These are phyloP conservation scores for Gypsophila paniculata DNA, from an alignment of 179 eudicot genomes.

Conservation along the genomic window DNA sequence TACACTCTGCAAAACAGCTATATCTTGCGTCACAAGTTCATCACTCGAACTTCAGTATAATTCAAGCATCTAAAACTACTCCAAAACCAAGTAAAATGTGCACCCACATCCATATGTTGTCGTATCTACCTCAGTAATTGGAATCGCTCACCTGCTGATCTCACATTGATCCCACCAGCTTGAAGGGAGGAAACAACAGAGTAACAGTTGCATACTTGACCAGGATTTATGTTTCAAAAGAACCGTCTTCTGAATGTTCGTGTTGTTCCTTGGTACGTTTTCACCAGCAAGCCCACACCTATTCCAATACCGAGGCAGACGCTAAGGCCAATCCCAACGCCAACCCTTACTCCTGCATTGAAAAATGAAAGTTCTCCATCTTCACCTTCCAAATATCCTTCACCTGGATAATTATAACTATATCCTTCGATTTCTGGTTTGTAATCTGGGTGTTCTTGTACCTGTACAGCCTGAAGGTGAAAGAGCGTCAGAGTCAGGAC, in stretches of 20 bases:
- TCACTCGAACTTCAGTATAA: constrained; percentile 3
- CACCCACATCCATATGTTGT: constrained; percentile 14
- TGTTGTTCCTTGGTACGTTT: constrained; percentile 75
- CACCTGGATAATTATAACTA: constrained; percentile 44
- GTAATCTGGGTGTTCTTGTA: constrained; percentile 42
- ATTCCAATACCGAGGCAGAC: constrained; percentile 82
- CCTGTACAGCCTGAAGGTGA: constrained; percentile 31
- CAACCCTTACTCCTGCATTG: constrained; percentile 94
- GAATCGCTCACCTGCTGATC: not conserved
- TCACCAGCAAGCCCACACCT: constrained; percentile 81
- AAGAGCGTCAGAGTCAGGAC: not conserved
- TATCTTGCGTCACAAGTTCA: constrained; percentile 14
- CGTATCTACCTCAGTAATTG: not conserved
- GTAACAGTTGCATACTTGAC: not conserved
- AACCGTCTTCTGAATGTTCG: constrained; percentile 68
- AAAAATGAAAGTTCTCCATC: constrained; percentile 91
- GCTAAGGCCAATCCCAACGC: constrained; percentile 97
- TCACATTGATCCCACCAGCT: not conserved
- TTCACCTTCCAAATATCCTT: constrained; percentile 74
- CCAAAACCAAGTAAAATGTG: not conserved
- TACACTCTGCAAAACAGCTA: constrained; percentile 1
- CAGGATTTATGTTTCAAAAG: constrained; percentile 23
- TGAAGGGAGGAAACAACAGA: constrained; percentile 9
- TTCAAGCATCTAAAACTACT: not conserved
- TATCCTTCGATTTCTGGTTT: constrained; percentile 50